phyloP scores from a whole-genome alignment of 176 grass and related monocot species.

The Juncus inflexus region DNA sequence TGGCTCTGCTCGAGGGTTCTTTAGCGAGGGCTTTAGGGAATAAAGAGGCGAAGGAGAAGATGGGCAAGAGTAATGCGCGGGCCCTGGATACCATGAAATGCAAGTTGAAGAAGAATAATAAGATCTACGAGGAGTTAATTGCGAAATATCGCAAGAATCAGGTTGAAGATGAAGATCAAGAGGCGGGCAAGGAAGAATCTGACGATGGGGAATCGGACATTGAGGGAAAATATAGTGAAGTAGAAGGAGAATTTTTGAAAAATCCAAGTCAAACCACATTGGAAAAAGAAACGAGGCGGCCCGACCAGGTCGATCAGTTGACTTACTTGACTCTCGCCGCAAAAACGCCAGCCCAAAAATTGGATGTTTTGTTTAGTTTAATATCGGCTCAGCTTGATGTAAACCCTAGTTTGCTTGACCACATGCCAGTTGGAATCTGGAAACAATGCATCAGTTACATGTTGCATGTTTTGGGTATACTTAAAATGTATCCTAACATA shows the following conservation, averaged over 20 bases:
- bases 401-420: constrained; percentile 75
- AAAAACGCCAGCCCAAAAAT: constrained; percentile 82
- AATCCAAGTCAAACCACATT: constrained; percentile 21
- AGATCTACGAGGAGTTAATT: constrained; percentile 40
- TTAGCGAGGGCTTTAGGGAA: constrained; percentile 35
- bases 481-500: constrained; percentile 58
- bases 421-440: constrained; percentile 77
- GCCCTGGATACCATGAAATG: constrained; percentile 39
- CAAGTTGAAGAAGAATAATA: constrained; percentile 45
- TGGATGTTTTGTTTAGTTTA: constrained; percentile 76
- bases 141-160: constrained; percentile 25
- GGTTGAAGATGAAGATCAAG: constrained; percentile 23
- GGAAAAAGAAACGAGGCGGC: constrained; percentile 65
- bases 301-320: constrained; percentile 25
- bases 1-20: constrained; percentile 37
- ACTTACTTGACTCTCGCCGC: constrained; percentile 66
- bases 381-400: constrained; percentile 85
- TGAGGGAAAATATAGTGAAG: neutral
- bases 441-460: constrained; percentile 75
- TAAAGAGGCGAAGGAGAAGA: constrained; percentile 52
- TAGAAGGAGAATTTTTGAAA: constrained; percentile 16
- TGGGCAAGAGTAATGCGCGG: constrained; percentile 43
- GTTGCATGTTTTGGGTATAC: constrained; percentile 70
- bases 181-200: constrained; percentile 13
- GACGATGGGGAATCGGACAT: constrained; percentile 12